These are phyloP conservation scores for Yamadazyma buinensis DNA, from an alignment of 1,139 yeast genomes.

Conservation along the genomic window DNA sequence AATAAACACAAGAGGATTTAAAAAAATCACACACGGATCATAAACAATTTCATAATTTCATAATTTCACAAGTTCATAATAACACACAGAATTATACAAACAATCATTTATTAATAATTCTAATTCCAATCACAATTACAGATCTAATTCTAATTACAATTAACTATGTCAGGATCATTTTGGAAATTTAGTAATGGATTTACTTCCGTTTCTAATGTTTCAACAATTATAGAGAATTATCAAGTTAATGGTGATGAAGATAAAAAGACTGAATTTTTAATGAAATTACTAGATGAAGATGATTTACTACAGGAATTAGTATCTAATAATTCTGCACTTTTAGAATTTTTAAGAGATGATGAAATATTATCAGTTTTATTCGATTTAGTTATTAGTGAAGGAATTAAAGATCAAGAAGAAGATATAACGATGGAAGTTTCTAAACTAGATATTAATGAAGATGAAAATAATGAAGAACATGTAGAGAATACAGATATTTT, in stretches of 20 bases:
- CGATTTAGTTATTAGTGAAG: slow-evolving; percentile 57
- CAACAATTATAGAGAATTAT: slow-evolving; percentile 63
- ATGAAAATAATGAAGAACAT: slow-evolving; percentile 11
- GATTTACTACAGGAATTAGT: slow-evolving; percentile 81
- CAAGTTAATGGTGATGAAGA: slow-evolving; percentile 25
- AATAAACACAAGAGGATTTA: no score
- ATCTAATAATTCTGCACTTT: slow-evolving; percentile 75
- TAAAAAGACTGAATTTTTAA: slow-evolving; percentile 29
- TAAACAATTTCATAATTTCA: no score
- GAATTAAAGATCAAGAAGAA: slow-evolving; percentile 24
- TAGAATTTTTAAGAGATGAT: slow-evolving; percentile 78
- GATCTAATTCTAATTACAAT: no score
- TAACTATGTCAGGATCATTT: slow-evolving; percentile 80
- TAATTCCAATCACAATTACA: no score
- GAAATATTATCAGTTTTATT: slow-evolving; percentile 64
- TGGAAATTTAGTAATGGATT: slow-evolving; percentile 92
- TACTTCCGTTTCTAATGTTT: slow-evolving; percentile 69
- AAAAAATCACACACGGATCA: no score
- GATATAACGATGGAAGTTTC: slow-evolving; percentile 11
- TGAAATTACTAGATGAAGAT: slow-evolving; percentile 77
- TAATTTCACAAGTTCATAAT: no score
- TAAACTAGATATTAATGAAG: slow-evolving; percentile 13
- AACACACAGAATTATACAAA: no score
- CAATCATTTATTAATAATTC: no score
- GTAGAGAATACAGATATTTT: slow-evolving; percentile 9